Conservation (phyloP, 1,284 basidiomycete species). For the Ganoderma boninense region DNA sequence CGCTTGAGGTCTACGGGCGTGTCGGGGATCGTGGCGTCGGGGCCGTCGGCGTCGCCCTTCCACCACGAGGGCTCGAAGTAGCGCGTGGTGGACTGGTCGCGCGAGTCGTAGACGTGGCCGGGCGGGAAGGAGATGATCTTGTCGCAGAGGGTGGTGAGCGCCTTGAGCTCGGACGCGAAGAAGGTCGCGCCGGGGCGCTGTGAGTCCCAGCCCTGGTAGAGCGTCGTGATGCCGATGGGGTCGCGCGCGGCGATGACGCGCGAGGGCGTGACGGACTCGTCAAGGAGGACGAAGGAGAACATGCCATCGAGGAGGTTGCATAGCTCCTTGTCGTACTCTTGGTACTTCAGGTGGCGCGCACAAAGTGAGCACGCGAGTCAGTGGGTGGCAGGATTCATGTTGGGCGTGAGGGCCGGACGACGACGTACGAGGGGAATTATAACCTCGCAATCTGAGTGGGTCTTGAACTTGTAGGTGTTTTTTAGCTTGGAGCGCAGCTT, state of each 20-base stretch:
- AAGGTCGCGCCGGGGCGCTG: conserved; percentile 86
- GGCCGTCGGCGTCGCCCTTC: conserved; percentile 73
- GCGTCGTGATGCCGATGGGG: conserved; percentile 97
- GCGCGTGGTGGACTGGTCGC: conserved; percentile 76
- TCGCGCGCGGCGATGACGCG: conserved; percentile 96
- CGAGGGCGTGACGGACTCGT: conserved; percentile 90
- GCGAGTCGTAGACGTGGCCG: conserved; percentile 93
- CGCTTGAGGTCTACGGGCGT: conserved; percentile 73
- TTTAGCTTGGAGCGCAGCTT: conserved; percentile 76
- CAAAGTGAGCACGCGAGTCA: conserved; percentile 6
- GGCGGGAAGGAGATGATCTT: conserved; percentile 96
- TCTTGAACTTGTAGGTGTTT: conserved; percentile 88
- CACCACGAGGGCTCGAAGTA: conserved; percentile 93
- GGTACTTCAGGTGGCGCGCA: conserved; percentile 65
- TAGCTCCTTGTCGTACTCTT: conserved; percentile 80
- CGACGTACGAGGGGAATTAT: conserved; percentile 87
- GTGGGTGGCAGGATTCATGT: not conserved
- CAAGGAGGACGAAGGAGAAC: conserved; percentile 98
- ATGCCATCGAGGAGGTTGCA: conserved; percentile 94
- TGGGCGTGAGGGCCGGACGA: too few species aligned
- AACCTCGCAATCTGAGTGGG: conserved; percentile 98
- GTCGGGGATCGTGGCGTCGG: conserved; percentile 65
- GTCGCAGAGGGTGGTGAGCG: conserved; percentile 93
- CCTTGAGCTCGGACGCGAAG: conserved; percentile 98
- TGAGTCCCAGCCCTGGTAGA: conserved; percentile 96